A percentile compares a stretch with the other conserved stretches of the same genome.
Evolutionary conservation across 306 rosid species (phyloP).

Genomic region (Quercus dentata): DNA sequence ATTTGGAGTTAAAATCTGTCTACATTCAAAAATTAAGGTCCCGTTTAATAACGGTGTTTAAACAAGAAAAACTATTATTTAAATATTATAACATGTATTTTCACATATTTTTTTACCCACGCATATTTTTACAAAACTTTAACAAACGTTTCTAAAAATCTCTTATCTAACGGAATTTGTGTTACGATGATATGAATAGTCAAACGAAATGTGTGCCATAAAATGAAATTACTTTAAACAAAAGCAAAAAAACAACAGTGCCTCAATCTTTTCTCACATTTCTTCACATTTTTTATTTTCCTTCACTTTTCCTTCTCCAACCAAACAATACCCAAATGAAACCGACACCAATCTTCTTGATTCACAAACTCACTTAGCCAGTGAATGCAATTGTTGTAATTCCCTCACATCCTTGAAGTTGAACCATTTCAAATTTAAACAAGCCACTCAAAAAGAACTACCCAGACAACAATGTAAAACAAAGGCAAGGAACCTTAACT

Average conservation of each 20-base stretch:
- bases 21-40: no score
- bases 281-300: not conserved
- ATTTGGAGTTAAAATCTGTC: no score
- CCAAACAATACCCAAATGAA: slow-evolving; percentile 2
- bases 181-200: no score
- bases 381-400: slow-evolving; percentile 28
- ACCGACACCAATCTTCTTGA: not conserved
- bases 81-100: no score
- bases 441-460: not conserved
- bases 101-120: fast-evolving
- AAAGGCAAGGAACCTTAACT: not conserved
- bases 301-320: slow-evolving; percentile 9
- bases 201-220: no score
- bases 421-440: not conserved
- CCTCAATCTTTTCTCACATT: not conserved
- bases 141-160: no score
- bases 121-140: fast-evolving
- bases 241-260: not conserved
- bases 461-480: slow-evolving; percentile 21
- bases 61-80: no score
- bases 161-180: no score
- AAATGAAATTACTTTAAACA: no score
- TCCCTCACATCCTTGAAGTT: not conserved
- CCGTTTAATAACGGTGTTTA: fast-evolving
- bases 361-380: not conserved